Percentiles rank a stretch among this genome's conserved stretches.
Conservation (phyloP, 2,329 filamentous ascomycete species). For the Trichoderma koningii region DNA sequence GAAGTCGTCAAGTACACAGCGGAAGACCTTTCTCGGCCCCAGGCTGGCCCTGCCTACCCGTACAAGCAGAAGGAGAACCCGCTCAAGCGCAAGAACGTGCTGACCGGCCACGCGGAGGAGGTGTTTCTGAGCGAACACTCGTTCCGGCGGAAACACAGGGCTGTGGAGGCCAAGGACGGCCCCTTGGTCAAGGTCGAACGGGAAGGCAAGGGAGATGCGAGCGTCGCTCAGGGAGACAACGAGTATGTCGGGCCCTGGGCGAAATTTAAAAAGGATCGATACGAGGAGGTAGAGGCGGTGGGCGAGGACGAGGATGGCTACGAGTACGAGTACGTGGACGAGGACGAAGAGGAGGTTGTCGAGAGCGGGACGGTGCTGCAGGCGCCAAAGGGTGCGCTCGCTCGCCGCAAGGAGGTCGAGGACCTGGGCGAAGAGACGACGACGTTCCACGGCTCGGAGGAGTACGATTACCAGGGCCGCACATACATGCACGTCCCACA, state of each 20-base stretch:
- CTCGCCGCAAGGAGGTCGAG: conserved; percentile 59
- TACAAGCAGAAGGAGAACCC: conserved; percentile 65
- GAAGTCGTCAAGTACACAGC: conserved; percentile 68
- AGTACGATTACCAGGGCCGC: conserved; percentile 91
- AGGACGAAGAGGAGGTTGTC: conserved; percentile 71
- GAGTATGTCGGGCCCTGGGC: conserved; percentile 97
- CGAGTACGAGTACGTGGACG: conserved; percentile 75
- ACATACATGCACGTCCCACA: conserved; percentile 98
- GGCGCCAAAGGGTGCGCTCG: conserved; percentile 57
- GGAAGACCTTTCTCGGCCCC: conserved; percentile 67
- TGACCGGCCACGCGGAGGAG: conserved; percentile 86
- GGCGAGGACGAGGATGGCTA: conserved; percentile 76
- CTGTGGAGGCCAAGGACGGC: conserved; percentile 69
- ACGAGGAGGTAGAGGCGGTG: conserved; percentile 73
- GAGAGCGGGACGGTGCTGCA: conserved; percentile 63
- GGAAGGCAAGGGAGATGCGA: conserved; percentile 81
- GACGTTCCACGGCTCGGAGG: conserved; percentile 78
- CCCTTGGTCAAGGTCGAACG: conserved; percentile 68
- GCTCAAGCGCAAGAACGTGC: conserved; percentile 76
- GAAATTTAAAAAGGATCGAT: conserved; percentile 71
- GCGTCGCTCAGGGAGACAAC: conserved; percentile 80
- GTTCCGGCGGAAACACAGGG: conserved; percentile 84
- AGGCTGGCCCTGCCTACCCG: conserved; percentile 71
- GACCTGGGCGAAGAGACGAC: conserved; percentile 73
- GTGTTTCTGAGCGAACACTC: conserved; percentile 87